phyloP scores from a whole-genome alignment of 768 basidiomycete species.

The Trametes meyenii region DNA sequence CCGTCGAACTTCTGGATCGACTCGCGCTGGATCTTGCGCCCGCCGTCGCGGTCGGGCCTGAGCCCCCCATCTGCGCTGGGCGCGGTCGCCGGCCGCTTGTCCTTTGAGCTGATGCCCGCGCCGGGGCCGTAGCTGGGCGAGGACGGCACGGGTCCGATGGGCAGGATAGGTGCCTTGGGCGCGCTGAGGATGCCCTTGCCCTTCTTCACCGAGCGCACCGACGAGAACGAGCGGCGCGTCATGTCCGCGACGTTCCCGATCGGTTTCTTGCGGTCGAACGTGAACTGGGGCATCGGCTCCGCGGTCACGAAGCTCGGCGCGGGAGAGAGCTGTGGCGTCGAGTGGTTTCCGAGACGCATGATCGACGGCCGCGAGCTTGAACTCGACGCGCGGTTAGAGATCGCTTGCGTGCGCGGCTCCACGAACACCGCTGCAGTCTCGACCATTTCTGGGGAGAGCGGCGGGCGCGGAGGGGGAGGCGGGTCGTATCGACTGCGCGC shows the following conservation, averaged over 20 bases:
- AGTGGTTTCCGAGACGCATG: constrained; percentile 70
- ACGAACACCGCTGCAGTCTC: constrained; percentile 30
- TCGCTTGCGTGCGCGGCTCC: constrained; percentile 42
- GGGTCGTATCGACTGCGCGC: constrained; percentile 20
- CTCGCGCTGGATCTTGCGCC: constrained; percentile 50
- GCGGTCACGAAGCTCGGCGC: constrained; percentile 12
- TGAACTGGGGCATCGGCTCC: constrained; percentile 29
- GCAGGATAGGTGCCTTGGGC: constrained; percentile 21
- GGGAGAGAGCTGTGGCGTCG: constrained; percentile 62
- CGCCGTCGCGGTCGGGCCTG: constrained; percentile 25
- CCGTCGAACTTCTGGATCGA: constrained; percentile 72
- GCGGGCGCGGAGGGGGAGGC: constrained; percentile 14
- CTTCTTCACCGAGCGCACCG: constrained; percentile 37
- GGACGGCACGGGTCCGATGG: constrained; percentile 16
- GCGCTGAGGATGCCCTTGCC: constrained; percentile 38
- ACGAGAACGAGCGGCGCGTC: constrained; percentile 43
- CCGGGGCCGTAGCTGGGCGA: constrained; percentile 12
- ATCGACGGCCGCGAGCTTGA: constrained; percentile 43
- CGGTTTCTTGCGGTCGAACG: constrained; percentile 47
- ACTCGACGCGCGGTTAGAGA: constrained; percentile 29
- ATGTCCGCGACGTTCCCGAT: constrained; percentile 53
- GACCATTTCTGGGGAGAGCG: constrained; percentile 2
- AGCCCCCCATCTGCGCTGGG: constrained; percentile 30
- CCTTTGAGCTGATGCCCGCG: background rate
- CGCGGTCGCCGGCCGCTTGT: constrained; percentile 25